These are phyloP conservation scores for Ceratopteris richardii DNA, from an alignment of 75 land plant genomes.

Conservation along the genomic window DNA sequence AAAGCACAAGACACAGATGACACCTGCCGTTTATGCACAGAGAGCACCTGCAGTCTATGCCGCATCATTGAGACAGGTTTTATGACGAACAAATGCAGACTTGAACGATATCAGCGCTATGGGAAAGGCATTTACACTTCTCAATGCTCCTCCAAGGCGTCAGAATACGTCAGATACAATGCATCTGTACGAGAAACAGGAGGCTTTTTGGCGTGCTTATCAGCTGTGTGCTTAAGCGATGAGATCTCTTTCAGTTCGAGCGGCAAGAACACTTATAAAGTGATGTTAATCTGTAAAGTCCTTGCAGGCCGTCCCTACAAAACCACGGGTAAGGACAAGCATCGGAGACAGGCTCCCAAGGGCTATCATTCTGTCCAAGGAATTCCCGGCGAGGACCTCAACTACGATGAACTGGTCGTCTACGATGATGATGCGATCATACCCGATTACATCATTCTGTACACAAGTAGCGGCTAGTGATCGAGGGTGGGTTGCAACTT, in stretches of 20 bases:
- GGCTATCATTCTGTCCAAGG: conserved; percentile 5
- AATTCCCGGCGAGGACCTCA: conserved; percentile 1
- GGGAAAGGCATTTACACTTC: conserved; percentile 1
- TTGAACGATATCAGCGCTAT: background rate
- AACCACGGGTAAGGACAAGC: background rate
- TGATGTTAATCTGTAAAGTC: background rate
- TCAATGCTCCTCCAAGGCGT: background rate
- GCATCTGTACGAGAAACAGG: background rate
- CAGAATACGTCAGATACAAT: background rate
- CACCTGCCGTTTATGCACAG: conserved; percentile 2
- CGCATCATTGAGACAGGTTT: conserved; percentile 1
- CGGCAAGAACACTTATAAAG: background rate
- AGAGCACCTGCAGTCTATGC: conserved; percentile 15
- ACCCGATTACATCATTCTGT: conserved; percentile 34
- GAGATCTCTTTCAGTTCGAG: background rate
- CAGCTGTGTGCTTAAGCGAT: too few species aligned
- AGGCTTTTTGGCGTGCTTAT: too few species aligned
- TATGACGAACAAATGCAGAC: background rate
- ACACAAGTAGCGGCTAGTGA: conserved; percentile 9
- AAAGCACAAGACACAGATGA: conserved; percentile 2
- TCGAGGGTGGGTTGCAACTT: too few species aligned
- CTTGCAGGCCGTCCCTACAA: background rate
- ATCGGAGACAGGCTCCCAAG: background rate
- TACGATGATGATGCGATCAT: background rate
- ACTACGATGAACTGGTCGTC: conserved; percentile 7